Percentiles rank a stretch among this genome's conserved stretches.
phyloP scores from a whole-genome alignment of 2,329 filamentous ascomycete species.

The Thielaviopsis musarum region DNA sequence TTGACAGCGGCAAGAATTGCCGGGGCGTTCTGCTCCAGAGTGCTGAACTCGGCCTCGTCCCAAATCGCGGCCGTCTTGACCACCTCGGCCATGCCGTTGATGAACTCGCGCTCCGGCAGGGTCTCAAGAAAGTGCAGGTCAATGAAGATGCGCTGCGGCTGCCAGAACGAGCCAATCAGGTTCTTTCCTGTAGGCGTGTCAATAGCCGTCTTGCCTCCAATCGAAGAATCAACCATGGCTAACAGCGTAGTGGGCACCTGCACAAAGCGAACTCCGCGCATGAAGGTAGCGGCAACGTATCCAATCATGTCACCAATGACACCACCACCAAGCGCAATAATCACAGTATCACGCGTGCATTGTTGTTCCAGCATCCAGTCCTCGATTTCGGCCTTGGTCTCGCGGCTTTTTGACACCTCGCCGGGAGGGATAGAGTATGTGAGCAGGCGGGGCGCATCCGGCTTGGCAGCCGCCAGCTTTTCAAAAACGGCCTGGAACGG shows the following conservation, averaged over 20 bases:
- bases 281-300: conserved; percentile 94
- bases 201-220: conserved; percentile 96
- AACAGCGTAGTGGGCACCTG: conserved; percentile 91
- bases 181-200: conserved; percentile 95
- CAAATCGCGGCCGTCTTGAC: conserved; percentile 96
- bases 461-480: conserved; percentile 15
- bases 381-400: conserved; percentile 89
- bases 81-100: conserved; percentile 98
- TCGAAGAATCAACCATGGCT: conserved; percentile 96
- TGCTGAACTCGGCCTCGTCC: conserved; percentile 71
- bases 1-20: conserved; percentile 38
- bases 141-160: conserved; percentile 85
- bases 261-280: conserved; percentile 90
- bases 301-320: conserved; percentile 98
- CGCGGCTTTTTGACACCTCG: conserved; percentile 81
- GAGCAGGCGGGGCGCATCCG: conserved; percentile 49
- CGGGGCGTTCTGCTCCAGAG: conserved; percentile 67
- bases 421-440: conserved; percentile 78
- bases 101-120: conserved; percentile 77
- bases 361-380: conserved; percentile 89
- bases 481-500: conserved; percentile 39
- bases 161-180: conserved; percentile 89
- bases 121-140: conserved; percentile 85
- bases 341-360: conserved; percentile 88
- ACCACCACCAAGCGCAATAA: conserved; percentile 86